Percentiles rank a stretch among this genome's conserved stretches.
These are phyloP conservation scores for Zalaria sp. DNA, from an alignment of 2,329 filamentous ascomycete genomes.

Conservation along the genomic window DNA sequence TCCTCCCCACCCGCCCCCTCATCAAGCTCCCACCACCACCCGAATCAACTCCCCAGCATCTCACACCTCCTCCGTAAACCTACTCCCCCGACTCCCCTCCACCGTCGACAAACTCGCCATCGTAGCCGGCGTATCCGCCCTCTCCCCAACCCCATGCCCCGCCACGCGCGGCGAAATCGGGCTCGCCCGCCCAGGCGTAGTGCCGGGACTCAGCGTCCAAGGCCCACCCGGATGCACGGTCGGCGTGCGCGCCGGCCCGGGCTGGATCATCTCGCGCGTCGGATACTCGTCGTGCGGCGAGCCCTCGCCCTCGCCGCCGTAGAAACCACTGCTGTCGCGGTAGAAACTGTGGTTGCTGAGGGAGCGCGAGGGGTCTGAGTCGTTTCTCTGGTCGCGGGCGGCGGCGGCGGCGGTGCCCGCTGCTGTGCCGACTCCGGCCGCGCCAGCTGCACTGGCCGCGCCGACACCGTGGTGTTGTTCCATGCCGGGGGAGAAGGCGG, in stretches of 20 bases:
- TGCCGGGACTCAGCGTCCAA: conserved; percentile 10
- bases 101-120: conserved; percentile 2
- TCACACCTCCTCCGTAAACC: conserved; percentile 15
- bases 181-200: conserved; percentile 4
- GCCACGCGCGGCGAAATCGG: conserved; percentile 6
- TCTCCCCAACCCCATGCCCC: conserved; percentile 5
- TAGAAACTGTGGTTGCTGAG: conserved; percentile 26
- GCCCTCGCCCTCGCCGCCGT: conserved; percentile 20
- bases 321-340: conserved; percentile 28
- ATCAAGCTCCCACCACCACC: too few species aligned
- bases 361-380: conserved; percentile 8
- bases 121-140: conserved; percentile 11
- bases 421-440: neutral
- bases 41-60: too few species aligned
- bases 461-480: conserved; percentile 7
- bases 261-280: conserved; percentile 12
- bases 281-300: conserved; percentile 5
- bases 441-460: conserved; percentile 11
- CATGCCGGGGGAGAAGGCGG: conserved; percentile 34
- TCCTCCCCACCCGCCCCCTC: too few species aligned
- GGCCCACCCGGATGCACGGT: conserved; percentile 17
- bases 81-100: conserved; percentile 11
- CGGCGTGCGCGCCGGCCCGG: conserved; percentile 18
- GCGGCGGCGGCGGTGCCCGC: conserved; percentile 10
- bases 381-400: conserved; percentile 7